Evolutionary conservation across 495 filamentous ascomycete genomes (phyloP).

Genomic region (Neurospora sp.): DNA sequence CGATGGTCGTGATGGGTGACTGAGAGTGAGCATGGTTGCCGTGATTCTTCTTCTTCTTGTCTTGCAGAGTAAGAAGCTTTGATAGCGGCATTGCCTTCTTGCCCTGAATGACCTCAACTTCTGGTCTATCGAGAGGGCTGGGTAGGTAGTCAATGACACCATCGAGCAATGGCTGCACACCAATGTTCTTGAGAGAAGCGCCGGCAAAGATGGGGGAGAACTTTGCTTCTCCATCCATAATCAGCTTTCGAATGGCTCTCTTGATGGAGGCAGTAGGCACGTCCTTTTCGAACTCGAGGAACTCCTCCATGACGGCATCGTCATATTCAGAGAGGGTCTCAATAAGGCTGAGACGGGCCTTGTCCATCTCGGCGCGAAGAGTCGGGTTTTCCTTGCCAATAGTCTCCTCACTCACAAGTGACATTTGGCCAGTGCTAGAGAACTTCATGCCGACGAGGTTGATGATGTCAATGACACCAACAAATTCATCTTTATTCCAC

Average conservation of each 20-base stretch:
- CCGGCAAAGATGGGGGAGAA: slow-evolving; percentile 85
- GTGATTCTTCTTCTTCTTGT: slow-evolving; percentile 39
- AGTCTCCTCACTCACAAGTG: slow-evolving; percentile 43
- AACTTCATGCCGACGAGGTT: slow-evolving; percentile 41
- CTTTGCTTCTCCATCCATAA: slow-evolving; percentile 49
- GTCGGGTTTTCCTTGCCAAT: slow-evolving; percentile 23
- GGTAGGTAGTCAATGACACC: slow-evolving; percentile 80
- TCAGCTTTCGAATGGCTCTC: slow-evolving; percentile 59
- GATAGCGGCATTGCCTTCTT: slow-evolving; percentile 40
- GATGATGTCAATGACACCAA: slow-evolving; percentile 77
- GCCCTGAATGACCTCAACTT: slow-evolving; percentile 65
- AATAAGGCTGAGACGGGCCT: slow-evolving; percentile 66
- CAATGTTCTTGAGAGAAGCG: slow-evolving; percentile 87
- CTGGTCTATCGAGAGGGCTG: slow-evolving; percentile 65
- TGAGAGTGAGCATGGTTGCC: slow-evolving; percentile 27
- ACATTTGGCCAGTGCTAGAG: slow-evolving; percentile 37
- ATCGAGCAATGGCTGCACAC: slow-evolving; percentile 88
- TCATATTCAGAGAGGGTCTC: slow-evolving; percentile 83
- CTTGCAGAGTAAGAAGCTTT: slow-evolving; percentile 40
- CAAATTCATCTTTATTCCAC: slow-evolving; percentile 71
- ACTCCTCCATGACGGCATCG: slow-evolving; percentile 73
- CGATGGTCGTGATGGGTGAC: slow-evolving; percentile 56
- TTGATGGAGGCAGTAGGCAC: slow-evolving; percentile 58
- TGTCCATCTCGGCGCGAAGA: slow-evolving; percentile 60
- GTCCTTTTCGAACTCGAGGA: slow-evolving; percentile 65